Conservation (phyloP, 352 stramenopile species). For the Pythium dissotocum region DNA sequence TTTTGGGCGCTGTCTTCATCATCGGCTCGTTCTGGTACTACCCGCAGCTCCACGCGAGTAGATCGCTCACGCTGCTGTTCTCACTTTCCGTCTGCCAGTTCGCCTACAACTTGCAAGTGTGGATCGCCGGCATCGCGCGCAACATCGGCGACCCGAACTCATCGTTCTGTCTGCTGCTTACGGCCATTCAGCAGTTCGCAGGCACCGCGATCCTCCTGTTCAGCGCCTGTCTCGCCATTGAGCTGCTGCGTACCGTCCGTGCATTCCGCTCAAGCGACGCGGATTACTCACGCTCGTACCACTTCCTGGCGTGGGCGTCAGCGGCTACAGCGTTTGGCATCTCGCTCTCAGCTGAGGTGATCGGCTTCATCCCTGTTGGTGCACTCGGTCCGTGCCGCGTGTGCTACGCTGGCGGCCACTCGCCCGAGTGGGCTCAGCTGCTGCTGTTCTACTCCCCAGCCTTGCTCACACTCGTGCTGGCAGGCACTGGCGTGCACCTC, state of each 20-base stretch:
- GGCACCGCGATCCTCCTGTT: constrained; percentile 63
- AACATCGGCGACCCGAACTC: constrained; percentile 32
- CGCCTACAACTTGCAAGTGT: constrained; percentile 61
- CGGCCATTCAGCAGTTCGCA: constrained; percentile 64
- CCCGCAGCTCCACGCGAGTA: constrained; percentile 49
- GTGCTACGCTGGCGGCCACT: constrained; percentile 27
- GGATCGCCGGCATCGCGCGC: constrained; percentile 49
- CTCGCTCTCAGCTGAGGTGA: constrained; percentile 53
- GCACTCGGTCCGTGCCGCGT: constrained; percentile 49
- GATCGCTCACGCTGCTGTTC: constrained; percentile 61
- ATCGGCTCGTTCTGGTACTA: constrained; percentile 69
- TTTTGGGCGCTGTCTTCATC: constrained; percentile 68
- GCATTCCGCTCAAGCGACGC: constrained; percentile 50
- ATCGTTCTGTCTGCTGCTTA: constrained; percentile 52
- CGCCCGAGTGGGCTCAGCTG: constrained; percentile 33
- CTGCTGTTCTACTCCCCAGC: constrained; percentile 41
- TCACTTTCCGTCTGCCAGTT: constrained; percentile 63
- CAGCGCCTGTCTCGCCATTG: constrained; percentile 54
- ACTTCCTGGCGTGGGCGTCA: constrained; percentile 55
- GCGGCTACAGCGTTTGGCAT: constrained; percentile 44
- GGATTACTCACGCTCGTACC: constrained; percentile 61
- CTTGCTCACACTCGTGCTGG: constrained; percentile 25
- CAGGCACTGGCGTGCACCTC: constrained; percentile 25
- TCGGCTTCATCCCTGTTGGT: constrained; percentile 66
- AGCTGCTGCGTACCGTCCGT: constrained; percentile 62